Percentiles rank a stretch among this genome's conserved stretches.
Conservation (phyloP, 2,329 filamentous ascomycete genomes). For the Tolypocladium guangdongense region DNA sequence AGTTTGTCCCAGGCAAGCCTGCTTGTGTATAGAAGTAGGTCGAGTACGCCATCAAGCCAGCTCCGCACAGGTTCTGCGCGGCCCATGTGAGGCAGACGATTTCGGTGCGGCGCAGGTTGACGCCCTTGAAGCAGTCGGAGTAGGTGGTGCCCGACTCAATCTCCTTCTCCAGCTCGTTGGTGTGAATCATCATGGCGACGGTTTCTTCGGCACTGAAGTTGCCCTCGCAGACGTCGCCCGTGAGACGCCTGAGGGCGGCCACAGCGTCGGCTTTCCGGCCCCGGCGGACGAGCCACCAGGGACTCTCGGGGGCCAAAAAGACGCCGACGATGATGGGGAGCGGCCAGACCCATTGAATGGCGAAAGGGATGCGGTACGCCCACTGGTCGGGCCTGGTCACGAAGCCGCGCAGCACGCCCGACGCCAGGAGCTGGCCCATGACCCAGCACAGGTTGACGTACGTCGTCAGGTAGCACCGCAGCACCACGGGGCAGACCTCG, state of each 20-base stretch:
- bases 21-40: slow-evolving; percentile 53
- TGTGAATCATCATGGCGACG: slow-evolving; percentile 85
- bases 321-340: slow-evolving; percentile 55
- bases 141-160: slow-evolving; percentile 67
- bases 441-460: slow-evolving; percentile 73
- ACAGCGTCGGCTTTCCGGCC: slow-evolving; percentile 56
- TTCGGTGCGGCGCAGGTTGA: slow-evolving; percentile 66
- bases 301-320: slow-evolving; percentile 57
- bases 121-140: slow-evolving; percentile 73
- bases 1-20: slow-evolving; percentile 37
- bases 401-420: slow-evolving; percentile 60
- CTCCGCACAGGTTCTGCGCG: slow-evolving; percentile 52
- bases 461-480: slow-evolving; percentile 61
- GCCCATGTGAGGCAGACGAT: slow-evolving; percentile 55
- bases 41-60: slow-evolving; percentile 54
- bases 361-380: slow-evolving; percentile 61
- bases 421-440: slow-evolving; percentile 63
- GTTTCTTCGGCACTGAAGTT: slow-evolving; percentile 76
- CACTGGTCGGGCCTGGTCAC: slow-evolving; percentile 53
- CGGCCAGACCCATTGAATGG: slow-evolving; percentile 70
- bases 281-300: slow-evolving; percentile 64
- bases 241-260: slow-evolving; percentile 53
- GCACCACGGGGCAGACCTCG: slow-evolving; percentile 61
- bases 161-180: slow-evolving; percentile 66
- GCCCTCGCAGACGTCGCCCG: slow-evolving; percentile 49